Conservation (phyloP, 1,284 basidiomycete genomes). For the Cryptococcus jaspeensis region DNA sequence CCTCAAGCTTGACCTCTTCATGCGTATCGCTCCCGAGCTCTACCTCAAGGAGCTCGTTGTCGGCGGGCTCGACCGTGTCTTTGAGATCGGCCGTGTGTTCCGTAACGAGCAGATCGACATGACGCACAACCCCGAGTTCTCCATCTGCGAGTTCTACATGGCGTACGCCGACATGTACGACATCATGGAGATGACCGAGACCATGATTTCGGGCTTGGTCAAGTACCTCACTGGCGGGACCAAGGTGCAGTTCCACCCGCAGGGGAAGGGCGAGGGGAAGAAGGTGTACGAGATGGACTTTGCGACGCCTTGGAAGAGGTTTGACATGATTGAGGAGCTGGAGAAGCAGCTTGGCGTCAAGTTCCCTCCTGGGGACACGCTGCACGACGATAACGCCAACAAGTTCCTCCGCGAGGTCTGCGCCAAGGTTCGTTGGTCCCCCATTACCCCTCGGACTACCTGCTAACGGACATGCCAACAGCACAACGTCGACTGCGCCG, state of each 20-base stretch:
- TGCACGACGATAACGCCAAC: constrained; percentile 87
- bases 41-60: constrained; percentile 98
- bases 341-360: constrained; percentile 90
- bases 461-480: constrained; percentile 35
- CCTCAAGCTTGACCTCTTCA: constrained; percentile 94
- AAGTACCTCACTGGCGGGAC: constrained; percentile 79
- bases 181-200: constrained; percentile 95
- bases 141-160: constrained; percentile 99
- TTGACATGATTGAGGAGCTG: constrained; percentile 96
- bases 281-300: constrained; percentile 81
- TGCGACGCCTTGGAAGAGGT: constrained; percentile 95
- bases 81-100: constrained; percentile 98
- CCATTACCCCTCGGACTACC: neutral
- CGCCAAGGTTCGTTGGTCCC: constrained; percentile 61
- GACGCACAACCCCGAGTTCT: constrained; percentile 96
- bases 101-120: constrained; percentile 98
- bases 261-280: constrained; percentile 73
- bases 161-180: constrained; percentile 99
- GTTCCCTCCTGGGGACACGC: constrained; percentile 89
- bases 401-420: constrained; percentile 83
- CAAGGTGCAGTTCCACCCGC: constrained; percentile 85
- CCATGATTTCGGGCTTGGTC: constrained; percentile 86
- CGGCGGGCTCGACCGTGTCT: constrained; percentile 94
- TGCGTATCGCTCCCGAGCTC: constrained; percentile 95
- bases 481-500: constrained; percentile 97